Evolutionary conservation across 2,329 filamentous ascomycete genomes (phyloP).

Genomic region (Metarhizium sp.): DNA sequence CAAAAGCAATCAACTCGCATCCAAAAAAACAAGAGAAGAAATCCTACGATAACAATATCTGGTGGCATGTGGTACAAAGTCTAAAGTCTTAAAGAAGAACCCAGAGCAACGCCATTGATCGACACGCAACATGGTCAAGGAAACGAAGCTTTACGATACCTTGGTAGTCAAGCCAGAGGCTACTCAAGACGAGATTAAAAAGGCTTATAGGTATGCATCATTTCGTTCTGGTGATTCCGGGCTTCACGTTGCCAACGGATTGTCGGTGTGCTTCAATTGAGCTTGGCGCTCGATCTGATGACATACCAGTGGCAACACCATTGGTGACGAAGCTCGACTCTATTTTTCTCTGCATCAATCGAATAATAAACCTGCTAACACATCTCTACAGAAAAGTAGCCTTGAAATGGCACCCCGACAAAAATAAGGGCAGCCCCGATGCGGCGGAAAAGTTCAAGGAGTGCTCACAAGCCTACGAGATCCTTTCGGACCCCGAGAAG

Average conservation of each 20-base stretch:
- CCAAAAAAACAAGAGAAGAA: background rate
- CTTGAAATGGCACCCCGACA: slow-evolving; percentile 91
- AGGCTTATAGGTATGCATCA: slow-evolving; percentile 68
- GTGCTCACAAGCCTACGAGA: slow-evolving; percentile 94
- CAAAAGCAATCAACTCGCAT: background rate
- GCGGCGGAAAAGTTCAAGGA: slow-evolving; percentile 97
- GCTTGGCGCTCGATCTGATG: background rate
- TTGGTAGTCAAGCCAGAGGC: slow-evolving; percentile 72
- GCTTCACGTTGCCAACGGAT: background rate
- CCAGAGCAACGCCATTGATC: background rate
- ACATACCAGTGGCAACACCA: too few species aligned
- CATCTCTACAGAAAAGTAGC: slow-evolving; percentile 60
- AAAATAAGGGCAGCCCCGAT: slow-evolving; percentile 85
- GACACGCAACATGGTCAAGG: slow-evolving; percentile 66
- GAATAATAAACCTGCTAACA: background rate
- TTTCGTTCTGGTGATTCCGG: background rate
- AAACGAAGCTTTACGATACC: slow-evolving; percentile 90
- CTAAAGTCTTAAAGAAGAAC: background rate
- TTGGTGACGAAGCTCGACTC: background rate
- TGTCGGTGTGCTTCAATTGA: background rate
- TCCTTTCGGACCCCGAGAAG: slow-evolving; percentile 94
- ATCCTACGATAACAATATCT: background rate
- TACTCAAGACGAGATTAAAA: slow-evolving; percentile 91
- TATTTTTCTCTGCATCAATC: background rate
- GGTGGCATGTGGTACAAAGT: background rate